Conservation (phyloP, 768 basidiomycete genomes). For the Podaxis sp. region DNA sequence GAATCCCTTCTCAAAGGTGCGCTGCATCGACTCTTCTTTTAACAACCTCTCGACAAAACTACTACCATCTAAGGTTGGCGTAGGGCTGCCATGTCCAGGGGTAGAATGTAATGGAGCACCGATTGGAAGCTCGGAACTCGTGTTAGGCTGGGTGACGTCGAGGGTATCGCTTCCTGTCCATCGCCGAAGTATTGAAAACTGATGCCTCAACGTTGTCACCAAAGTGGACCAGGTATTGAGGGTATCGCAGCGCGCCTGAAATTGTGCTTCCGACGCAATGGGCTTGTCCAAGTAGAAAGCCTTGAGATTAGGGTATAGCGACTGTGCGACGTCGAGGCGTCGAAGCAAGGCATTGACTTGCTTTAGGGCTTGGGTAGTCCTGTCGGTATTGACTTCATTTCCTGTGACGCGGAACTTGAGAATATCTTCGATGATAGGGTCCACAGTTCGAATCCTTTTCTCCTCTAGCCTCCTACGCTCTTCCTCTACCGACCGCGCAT, state of each 20-base stretch:
- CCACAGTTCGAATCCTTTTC: conserved; percentile 73
- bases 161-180: conserved; percentile 95
- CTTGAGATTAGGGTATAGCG: conserved; percentile 81
- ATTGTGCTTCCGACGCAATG: conserved; percentile 54
- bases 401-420: conserved; percentile 62
- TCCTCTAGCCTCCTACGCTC: conserved; percentile 83
- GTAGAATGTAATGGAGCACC: not conserved
- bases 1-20: conserved; percentile 89
- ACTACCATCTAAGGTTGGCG: conserved; percentile 53
- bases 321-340: conserved; percentile 77
- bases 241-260: conserved; percentile 83
- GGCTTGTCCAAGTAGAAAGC: conserved; percentile 79
- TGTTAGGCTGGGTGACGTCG: conserved; percentile 79
- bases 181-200: conserved; percentile 74
- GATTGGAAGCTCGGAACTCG: conserved; percentile 54
- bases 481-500: conserved; percentile 75
- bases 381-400: conserved; percentile 27
- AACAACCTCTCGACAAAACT: conserved; percentile 92
- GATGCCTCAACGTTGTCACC: conserved; percentile 76
- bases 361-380: conserved; percentile 45
- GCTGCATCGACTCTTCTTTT: conserved; percentile 95
- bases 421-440: conserved; percentile 81
- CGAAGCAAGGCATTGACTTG: conserved; percentile 64
- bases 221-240: conserved; percentile 92
- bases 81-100: conserved; percentile 2